Base-by-base conservation (phyloP, 257 asterid species). In the Lantana camara region DNA sequence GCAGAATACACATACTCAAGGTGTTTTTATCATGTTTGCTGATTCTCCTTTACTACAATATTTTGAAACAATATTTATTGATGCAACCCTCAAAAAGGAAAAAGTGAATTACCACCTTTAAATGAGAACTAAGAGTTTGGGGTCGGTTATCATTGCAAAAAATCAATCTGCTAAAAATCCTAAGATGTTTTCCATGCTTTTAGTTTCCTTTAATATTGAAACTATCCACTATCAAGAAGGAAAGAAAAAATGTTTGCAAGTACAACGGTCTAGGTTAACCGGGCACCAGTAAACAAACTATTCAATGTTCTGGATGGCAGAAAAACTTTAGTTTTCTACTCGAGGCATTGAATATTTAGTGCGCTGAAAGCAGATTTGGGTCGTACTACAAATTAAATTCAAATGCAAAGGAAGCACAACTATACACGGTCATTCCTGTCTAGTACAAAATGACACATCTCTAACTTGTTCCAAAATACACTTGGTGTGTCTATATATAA, bases 81-180 rank as follows among this genome's bases (percentile, higher is more conserved):
- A 12, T 17, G 24, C 47, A 57, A 24, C 50, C 9, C 7, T 50
- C 64, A 32, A 53, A 57, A 50, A 64, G 46, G 54, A 29, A 69
- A 15, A 14, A 57, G 20, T 12, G 30, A 3, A 32, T 30, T 9
- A 13, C 23, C 13, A 42, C n/a, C 38, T 27, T 38, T 21, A 45
- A 37, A 29, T 13, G 7, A 40, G 40, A 69, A 51, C 12, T 38
- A 23, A 22, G n/a, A 20, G 38, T 38, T 37, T 15, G 23, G 51
- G 29, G 9, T 27, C 58, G 4, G 46, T 60, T 49, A 34, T 46
- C 40, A 42, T 57, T 34, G n/a, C n/a, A n/a, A 19, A 19, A 21
- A 32, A n/a, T 55, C 47, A 6, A 27, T 34, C 22, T 19, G 23
- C 51, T 8, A 42, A 35, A 20, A n/a, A 38, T 3, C 34, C 9